These are phyloP conservation scores for Cladorrhinum samala DNA, from an alignment of 495 filamentous ascomycete genomes.

Conservation along the genomic window DNA sequence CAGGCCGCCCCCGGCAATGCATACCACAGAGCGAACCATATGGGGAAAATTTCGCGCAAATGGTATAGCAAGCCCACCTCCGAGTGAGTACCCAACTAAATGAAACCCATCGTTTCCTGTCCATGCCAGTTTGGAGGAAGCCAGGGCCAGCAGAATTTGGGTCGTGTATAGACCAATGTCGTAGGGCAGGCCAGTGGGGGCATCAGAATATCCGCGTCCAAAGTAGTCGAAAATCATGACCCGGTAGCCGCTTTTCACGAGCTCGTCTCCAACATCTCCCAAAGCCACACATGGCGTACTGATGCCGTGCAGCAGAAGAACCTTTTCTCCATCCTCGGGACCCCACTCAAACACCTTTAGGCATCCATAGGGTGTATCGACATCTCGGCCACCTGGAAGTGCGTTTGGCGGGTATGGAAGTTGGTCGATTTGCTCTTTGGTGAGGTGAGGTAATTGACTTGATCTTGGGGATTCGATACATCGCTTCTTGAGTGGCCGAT, in stretches of 20 bases:
- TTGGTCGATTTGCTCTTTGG: slow-evolving; percentile 11
- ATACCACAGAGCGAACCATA: slow-evolving; percentile 61
- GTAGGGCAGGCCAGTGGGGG: slow-evolving; percentile 58
- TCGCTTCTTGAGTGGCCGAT: not conserved
- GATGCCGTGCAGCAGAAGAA: slow-evolving; percentile 74
- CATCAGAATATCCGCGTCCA: slow-evolving; percentile 72
- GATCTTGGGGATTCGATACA: slow-evolving; percentile 19
- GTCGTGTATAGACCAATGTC: slow-evolving; percentile 64
- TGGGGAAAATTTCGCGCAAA: slow-evolving; percentile 66
- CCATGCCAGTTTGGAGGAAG: slow-evolving; percentile 54
- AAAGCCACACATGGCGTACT: slow-evolving; percentile 67
- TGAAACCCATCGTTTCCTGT: slow-evolving; percentile 50
- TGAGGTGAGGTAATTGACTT: slow-evolving; percentile 21
- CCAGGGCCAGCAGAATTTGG: slow-evolving; percentile 65
- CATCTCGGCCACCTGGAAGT: slow-evolving; percentile 68
- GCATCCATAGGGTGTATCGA: slow-evolving; percentile 65
- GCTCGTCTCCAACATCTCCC: slow-evolving; percentile 55
- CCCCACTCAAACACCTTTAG: slow-evolving; percentile 81
- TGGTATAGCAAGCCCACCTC: slow-evolving; percentile 65
- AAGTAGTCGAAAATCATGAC: slow-evolving; percentile 79
- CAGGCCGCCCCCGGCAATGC: slow-evolving; percentile 67
- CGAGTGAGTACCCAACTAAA: slow-evolving; percentile 76
- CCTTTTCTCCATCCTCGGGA: slow-evolving; percentile 62
- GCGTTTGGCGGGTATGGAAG: slow-evolving; percentile 66
- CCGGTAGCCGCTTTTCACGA: slow-evolving; percentile 62